Percentiles rank a stretch among this genome's conserved stretches.
These are phyloP conservation scores for Emergomyces pasteurianus DNA, from an alignment of 2,329 filamentous ascomycete species.

Conservation along the genomic window DNA sequence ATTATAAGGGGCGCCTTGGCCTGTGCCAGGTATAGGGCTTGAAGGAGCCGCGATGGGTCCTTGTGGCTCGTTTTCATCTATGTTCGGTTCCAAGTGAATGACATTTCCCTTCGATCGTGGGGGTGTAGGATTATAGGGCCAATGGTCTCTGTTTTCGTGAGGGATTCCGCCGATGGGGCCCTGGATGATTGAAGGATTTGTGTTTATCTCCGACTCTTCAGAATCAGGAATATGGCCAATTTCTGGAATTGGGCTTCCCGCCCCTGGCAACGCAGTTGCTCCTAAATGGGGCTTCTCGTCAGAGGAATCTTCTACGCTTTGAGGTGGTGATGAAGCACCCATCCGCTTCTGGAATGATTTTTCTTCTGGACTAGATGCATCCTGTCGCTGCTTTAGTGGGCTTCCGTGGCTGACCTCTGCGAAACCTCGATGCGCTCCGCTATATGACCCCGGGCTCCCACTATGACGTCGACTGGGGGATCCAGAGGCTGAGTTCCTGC, in stretches of 20 bases:
- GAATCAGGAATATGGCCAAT: slow-evolving; percentile 53
- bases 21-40: slow-evolving; percentile 43
- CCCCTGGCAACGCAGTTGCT: slow-evolving; percentile 57
- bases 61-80: slow-evolving; percentile 33
- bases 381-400: slow-evolving; percentile 34
- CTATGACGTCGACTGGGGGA: slow-evolving; percentile 26
- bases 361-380: slow-evolving; percentile 24
- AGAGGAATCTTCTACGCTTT: slow-evolving; percentile 41
- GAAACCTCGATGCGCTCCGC: slow-evolving; percentile 15
- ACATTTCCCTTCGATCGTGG: slow-evolving; percentile 25
- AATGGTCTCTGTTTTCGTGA: slow-evolving; percentile 39
- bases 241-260: slow-evolving; percentile 62
- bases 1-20: slow-evolving; percentile 41
- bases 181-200: slow-evolving; percentile 74
- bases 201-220: slow-evolving; percentile 51
- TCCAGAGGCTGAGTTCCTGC: slow-evolving; percentile 35
- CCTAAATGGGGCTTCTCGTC: slow-evolving; percentile 45
- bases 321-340: slow-evolving; percentile 39
- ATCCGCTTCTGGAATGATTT: slow-evolving; percentile 29
- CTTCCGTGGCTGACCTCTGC: slow-evolving; percentile 26
- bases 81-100: slow-evolving; percentile 25
- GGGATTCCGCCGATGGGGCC: slow-evolving; percentile 53
- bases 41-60: slow-evolving; percentile 30
- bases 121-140: slow-evolving; percentile 47
- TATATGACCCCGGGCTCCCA: slow-evolving; percentile 17